These are phyloP conservation scores for Choiromyces venosus DNA, from an alignment of 495 filamentous ascomycete species.

Conservation along the genomic window DNA sequence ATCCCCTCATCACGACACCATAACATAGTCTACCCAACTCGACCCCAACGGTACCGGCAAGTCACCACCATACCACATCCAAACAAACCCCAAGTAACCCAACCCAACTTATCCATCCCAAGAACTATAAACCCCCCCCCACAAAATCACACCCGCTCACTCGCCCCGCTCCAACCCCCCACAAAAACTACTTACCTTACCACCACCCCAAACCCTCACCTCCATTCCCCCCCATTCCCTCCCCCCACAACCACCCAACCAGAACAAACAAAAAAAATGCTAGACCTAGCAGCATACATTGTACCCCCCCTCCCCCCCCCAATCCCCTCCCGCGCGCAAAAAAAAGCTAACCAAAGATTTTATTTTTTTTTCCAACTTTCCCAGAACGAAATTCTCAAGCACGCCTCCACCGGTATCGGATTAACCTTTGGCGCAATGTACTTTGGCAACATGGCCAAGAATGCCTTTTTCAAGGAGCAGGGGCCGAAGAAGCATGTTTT, in stretches of 20 bases:
- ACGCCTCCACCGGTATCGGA: background rate
- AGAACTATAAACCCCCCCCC: background rate
- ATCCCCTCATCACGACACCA: no score
- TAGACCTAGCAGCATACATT: background rate
- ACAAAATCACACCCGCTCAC: background rate
- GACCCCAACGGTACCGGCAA: no score
- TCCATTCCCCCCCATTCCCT: background rate
- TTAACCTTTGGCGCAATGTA: background rate
- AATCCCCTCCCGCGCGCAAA: background rate
- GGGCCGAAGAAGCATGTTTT: background rate
- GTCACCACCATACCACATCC: no score
- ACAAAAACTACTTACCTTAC: no score
- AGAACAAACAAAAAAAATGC: background rate
- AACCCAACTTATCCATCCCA: background rate
- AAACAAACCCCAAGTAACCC: background rate
- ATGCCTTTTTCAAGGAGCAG: background rate
- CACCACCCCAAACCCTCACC: background rate
- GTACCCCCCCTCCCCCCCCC: background rate
- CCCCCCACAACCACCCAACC: background rate
- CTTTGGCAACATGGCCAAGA: background rate
- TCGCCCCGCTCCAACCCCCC: background rate
- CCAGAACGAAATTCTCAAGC: background rate
- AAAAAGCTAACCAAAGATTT: background rate
- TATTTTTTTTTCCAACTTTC: background rate
- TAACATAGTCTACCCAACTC: no score